Base-by-base conservation (phyloP, 495 filamentous ascomycete species). In the Penicillium silybi region DNA sequence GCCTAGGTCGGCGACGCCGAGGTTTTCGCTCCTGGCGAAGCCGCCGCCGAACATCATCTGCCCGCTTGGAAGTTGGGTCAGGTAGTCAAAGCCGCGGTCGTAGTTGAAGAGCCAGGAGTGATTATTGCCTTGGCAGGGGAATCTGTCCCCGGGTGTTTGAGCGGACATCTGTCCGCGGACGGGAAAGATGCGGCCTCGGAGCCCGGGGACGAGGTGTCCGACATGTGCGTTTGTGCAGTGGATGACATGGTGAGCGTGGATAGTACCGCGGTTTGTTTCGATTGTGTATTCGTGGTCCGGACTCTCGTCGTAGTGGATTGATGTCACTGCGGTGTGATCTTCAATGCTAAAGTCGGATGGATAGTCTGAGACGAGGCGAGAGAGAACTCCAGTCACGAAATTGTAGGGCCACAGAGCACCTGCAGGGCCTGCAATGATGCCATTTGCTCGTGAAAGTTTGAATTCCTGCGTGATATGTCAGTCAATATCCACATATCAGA, bases 171-270 rank as follows among this genome's bases (percentile, higher is more conserved):
- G 72, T 0, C 73, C 78, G 7, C 75, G 74, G 0, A 90, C 84
- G 0, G 90, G 90, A 26, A 89, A 86, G 50, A 95, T 84, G 13
- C 89, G 71, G 48, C 86, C 86, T 20, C 72, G 64, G 48, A 95
- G 84, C 0, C 67, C 62, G 0, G 87, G 89, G 9, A 95, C 73
- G 3, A 95, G 74, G 53, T 86, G 77, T 0, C 83, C 83, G 0
- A 86, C 90, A 53, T 90, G 89, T 3, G 71, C 90, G 55, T 96
- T 95, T 0, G 88, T 92, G 9, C 86, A 84, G 37, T 95, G 79
- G 6, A 95, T 75, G 18, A 95, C 77, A 46, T 84, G 74, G 0
- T 67, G 63, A 0, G 88, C 64, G 0, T 48, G 49, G 52, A 92
- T 74, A 1, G 55, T 71, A 9, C 90, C 90, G 7, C 86, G 76